Evolutionary conservation across 768 basidiomycete genomes (phyloP).

Genomic region (Trametes cingulata): DNA sequence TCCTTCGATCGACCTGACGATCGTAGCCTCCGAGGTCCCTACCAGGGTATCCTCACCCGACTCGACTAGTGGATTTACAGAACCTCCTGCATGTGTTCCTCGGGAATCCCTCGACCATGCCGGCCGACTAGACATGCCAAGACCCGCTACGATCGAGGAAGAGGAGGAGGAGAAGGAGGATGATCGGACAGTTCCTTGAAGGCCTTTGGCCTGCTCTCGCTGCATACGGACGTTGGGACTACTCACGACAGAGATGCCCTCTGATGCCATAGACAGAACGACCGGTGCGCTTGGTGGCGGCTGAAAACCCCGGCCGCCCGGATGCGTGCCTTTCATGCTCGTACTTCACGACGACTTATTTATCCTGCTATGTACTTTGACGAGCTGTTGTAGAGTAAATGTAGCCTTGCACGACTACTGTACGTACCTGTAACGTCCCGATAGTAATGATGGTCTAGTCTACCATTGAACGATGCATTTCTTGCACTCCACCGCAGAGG

Average conservation of each 20-base stretch:
- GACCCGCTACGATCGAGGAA: too few species aligned
- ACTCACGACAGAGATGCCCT: neutral
- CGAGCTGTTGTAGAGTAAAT: neutral
- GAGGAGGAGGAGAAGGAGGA: neutral
- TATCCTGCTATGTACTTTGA: constrained; percentile 1
- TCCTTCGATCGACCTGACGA: too few species aligned
- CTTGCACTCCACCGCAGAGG: neutral
- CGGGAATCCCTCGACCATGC: too few species aligned
- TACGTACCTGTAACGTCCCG: neutral
- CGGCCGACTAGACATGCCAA: neutral
- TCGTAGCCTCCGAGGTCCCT: too few species aligned
- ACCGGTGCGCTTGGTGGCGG: too few species aligned
- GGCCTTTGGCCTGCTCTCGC: too few species aligned
- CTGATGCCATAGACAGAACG: neutral
- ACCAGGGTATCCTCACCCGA: too few species aligned
- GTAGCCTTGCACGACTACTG: neutral
- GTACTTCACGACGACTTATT: neutral
- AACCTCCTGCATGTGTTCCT: too few species aligned
- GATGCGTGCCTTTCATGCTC: neutral
- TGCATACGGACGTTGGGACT: constrained; percentile 1
- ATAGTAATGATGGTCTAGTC: neutral
- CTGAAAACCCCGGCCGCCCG: too few species aligned
- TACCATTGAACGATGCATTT: too few species aligned
- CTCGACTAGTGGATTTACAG: too few species aligned
- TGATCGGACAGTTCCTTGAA: neutral